Evolutionary conservation across 2,329 filamentous ascomycete species (phyloP), one percentile per base, ranked within the genome.

Genomic region (Arthroderma sp.): DNA sequence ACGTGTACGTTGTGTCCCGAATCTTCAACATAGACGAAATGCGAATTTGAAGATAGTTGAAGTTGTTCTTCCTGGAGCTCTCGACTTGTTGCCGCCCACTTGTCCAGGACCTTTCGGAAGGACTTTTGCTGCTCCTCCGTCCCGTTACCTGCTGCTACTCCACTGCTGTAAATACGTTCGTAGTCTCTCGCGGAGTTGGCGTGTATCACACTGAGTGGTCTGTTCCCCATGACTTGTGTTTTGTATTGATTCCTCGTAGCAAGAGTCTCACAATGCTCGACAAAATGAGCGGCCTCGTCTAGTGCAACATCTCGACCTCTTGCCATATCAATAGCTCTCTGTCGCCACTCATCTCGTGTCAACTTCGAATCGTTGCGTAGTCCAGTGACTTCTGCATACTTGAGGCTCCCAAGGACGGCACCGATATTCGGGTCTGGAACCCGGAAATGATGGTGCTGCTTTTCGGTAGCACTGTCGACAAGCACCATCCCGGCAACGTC

Each of bases 1-100:
- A 64, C 42, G 46, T 65, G 58, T 6, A 66, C 54, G 52, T 65
- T 55, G 53, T 67, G 64, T 2, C 63, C 63, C 48, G 59, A 62
- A 11, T 62, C 59, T 6, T 53, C 49, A 30, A 65, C 11, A 47
- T 61, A 49, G 6, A 63, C 53, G 6, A 61, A 54, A 28, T 51
- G 54, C 22, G 46, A 52, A 1, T 50, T 57, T 6, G 52, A 54
- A 0, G 61, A 64, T 34, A 67, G 45, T 29, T 43, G 42, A 33
- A 64, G 45, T 48, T 64, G 60, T 22, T 61, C 57, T 38, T 53
- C 53, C 47, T 60, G 57, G 39, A 63, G 44, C 36, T 52, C 50
- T 39, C 47, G 36, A 39, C 59, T 56, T 40, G 54, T 37, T 2
- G 36, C 41, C 15, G 57, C 56, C 59, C 58, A 64, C 9, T 44